Percentiles rank a stretch among this genome's conserved stretches.
Conservation (phyloP, 192 early-diverging fungal species). For the Coemansia sp. region DNA sequence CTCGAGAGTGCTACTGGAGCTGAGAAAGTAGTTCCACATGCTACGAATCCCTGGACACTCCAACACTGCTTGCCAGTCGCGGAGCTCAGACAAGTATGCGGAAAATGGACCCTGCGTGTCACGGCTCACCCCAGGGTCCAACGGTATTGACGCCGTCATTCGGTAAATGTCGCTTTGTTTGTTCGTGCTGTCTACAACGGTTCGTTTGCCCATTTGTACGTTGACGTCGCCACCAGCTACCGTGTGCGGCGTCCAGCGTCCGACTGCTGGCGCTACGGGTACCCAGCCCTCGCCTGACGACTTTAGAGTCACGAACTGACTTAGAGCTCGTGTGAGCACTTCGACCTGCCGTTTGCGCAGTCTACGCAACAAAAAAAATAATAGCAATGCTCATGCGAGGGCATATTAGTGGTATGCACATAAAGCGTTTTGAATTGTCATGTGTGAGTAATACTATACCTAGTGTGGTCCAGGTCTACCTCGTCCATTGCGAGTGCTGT, state of each 20-base stretch:
- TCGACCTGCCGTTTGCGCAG: constrained; percentile 49
- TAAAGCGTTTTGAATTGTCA: neutral
- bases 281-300: constrained; percentile 48
- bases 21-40: constrained; percentile 51
- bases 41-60: constrained; percentile 53
- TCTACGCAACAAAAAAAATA: constrained; percentile 18
- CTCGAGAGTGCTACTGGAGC: constrained; percentile 34
- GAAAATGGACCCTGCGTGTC: constrained; percentile 51
- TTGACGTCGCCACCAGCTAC: constrained; percentile 39
- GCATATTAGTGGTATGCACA: neutral
- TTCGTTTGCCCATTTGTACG: constrained; percentile 28
- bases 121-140: constrained; percentile 36
- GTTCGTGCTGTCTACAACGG: neutral
- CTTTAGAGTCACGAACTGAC: constrained; percentile 49
- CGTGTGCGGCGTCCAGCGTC: constrained; percentile 4
- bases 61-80: constrained; percentile 55
- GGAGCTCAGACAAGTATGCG: constrained; percentile 47
- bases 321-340: constrained; percentile 43
- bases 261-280: constrained; percentile 17
- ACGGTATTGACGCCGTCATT: constrained; percentile 45
- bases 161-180: constrained; percentile 35
- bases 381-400: no score
- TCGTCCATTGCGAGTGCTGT: neutral
- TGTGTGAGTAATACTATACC: neutral
- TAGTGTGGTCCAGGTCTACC: constrained; percentile 1